A percentile compares a stretch with the other conserved stretches of the same genome.
phyloP scores from a whole-genome alignment of 495 filamentous ascomycete genomes.

The Jackrogersella multiformis region DNA sequence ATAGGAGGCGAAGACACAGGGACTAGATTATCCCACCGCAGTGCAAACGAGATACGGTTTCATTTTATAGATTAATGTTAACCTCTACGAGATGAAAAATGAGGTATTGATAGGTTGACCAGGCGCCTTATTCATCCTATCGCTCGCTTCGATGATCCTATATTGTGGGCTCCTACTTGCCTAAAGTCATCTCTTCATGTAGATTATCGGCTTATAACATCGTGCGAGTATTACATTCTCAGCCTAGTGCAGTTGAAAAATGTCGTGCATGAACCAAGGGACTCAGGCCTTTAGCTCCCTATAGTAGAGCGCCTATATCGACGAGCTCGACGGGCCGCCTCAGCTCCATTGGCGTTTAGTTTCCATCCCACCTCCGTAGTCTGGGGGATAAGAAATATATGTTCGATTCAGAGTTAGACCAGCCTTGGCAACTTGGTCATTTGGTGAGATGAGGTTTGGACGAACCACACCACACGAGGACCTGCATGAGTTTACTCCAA shows the following conservation, averaged over 20 bases:
- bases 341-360: conserved; percentile 3
- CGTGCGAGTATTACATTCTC: conserved; percentile 11
- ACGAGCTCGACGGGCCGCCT: conserved; percentile 16
- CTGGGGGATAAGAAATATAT: conserved; percentile 22
- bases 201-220: conserved; percentile 23
- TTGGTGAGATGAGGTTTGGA: conserved; percentile 24
- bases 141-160: conserved; percentile 8
- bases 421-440: conserved; percentile 29
- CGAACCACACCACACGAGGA: conserved; percentile 42
- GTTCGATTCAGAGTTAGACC: conserved; percentile 20
- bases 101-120: conserved; percentile 7
- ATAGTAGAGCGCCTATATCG: neutral
- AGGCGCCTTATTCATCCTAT: conserved; percentile 1
- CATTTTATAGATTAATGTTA: conserved; percentile 26
- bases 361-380: conserved; percentile 28
- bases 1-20: conserved; percentile 13
- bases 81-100: conserved; percentile 8
- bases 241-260: neutral
- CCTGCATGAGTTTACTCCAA: conserved; percentile 34
- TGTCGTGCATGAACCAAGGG: conserved; percentile 24
- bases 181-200: conserved; percentile 35
- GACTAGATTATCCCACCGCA: conserved; percentile 34
- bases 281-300: neutral
- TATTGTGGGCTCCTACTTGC: conserved; percentile 11
- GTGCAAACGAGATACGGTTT: conserved; percentile 20